phyloP scores from a whole-genome alignment of 805 yeast species.

The Geotrichum ghanense region DNA sequence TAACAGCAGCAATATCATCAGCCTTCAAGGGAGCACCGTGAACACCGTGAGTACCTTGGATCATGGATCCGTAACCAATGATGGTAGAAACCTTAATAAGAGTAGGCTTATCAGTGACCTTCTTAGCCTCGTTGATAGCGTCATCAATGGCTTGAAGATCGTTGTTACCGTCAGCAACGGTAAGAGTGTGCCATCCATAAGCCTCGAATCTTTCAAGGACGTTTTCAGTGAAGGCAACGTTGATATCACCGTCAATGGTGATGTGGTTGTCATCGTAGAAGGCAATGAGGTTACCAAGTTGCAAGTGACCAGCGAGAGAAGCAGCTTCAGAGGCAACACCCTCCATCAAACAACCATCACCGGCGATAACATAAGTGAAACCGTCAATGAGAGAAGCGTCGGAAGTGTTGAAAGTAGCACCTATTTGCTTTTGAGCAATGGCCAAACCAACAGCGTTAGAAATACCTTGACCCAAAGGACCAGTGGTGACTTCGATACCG shows the following conservation, averaged over 20 bases:
- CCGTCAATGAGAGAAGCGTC: slow-evolving; percentile 59
- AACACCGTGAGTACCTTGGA: slow-evolving; percentile 79
- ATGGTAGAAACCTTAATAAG: slow-evolving; percentile 80
- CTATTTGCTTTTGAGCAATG: slow-evolving; percentile 82
- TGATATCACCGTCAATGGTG: slow-evolving; percentile 91
- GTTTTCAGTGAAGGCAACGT: slow-evolving; percentile 86
- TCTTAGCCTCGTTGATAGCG: slow-evolving; percentile 77
- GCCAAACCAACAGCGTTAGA: slow-evolving; percentile 95
- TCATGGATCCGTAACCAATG: slow-evolving; percentile 86
- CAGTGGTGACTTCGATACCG: slow-evolving; percentile 96
- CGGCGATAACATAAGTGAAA: slow-evolving; percentile 70
- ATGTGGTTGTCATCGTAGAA: slow-evolving; percentile 95
- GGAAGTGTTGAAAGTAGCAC: slow-evolving; percentile 90
- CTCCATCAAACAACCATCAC: slow-evolving; percentile 98
- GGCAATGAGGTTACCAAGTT: slow-evolving; percentile 86
- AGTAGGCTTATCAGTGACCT: slow-evolving; percentile 72
- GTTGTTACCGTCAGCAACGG: slow-evolving; percentile 70
- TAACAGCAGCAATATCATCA: slow-evolving; percentile 83
- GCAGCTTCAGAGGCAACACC: slow-evolving; percentile 93
- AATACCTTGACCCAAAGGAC: slow-evolving; percentile 98
- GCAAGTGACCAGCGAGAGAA: slow-evolving; percentile 92
- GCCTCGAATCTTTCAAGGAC: slow-evolving; percentile 75
- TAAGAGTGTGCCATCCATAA: slow-evolving; percentile 85
- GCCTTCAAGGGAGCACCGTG: slow-evolving; percentile 95
- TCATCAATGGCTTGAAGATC: slow-evolving; percentile 59